Conservation (phyloP, 73 alveolate species). For the Paramecium primaurelia region DNA sequence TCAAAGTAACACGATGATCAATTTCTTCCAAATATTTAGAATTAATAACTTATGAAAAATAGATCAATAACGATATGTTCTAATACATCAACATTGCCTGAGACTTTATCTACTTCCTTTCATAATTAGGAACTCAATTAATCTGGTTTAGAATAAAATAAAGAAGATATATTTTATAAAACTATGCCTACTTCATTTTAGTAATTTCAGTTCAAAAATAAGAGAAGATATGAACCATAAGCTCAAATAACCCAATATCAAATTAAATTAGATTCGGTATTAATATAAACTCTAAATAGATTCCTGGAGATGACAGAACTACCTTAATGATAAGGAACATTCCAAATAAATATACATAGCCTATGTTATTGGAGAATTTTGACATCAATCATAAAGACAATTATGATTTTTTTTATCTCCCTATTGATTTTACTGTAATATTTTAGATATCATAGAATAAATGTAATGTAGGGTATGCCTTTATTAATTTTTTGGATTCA, state of each 20-base stretch:
- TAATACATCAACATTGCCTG: not conserved
- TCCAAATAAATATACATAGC: conserved; percentile 91
- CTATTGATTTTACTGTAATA: conserved; percentile 83
- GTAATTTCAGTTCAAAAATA: not conserved
- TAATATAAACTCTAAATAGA: not conserved
- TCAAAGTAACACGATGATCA: not conserved
- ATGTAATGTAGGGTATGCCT: conserved; percentile 93
- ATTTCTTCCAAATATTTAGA: not conserved
- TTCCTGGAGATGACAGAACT: conserved; percentile 60
- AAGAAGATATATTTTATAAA: conserved; percentile 27
- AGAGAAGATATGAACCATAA: conserved; percentile 37
- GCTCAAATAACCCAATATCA: not conserved
- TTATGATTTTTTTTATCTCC: conserved; percentile 89
- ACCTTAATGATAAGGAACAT: conserved; percentile 96
- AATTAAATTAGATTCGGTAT: not conserved
- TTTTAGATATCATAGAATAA: conserved; percentile 64
- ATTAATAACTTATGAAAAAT: not conserved
- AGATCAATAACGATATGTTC: conserved; percentile 10
- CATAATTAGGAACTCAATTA: not conserved
- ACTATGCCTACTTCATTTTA: conserved; percentile 23
- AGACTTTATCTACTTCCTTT: conserved; percentile 10
- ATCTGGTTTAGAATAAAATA: not conserved
- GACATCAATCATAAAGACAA: conserved; percentile 75
- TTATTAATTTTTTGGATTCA: conserved; percentile 82
- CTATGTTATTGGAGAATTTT: conserved; percentile 74